Evolutionary conservation across 257 asterid species (phyloP), one percentile per base, ranked within the genome.

Genomic region (Hygrophila difformis): DNA sequence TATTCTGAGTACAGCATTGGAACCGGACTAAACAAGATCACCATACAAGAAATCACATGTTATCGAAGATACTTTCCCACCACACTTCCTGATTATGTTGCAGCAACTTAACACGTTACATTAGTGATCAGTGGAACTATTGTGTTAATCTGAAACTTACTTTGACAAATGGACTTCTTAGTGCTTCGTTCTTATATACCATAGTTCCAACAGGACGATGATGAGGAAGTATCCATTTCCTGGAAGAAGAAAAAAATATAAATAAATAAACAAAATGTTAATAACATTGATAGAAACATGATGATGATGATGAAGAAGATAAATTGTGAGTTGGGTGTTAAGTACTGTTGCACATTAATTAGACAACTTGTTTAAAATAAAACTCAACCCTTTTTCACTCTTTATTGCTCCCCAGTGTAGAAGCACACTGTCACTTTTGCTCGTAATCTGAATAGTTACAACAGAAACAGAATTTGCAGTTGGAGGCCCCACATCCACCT

Each of bases 351-450:
- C 26, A 54, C 53, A 53, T 20, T 18, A 18, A 41, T 15, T n/a
- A 45, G 49, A 34, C 57, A 47, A 44, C 58, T 45, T 7, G n/a
- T 10, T 39, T 61, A 39, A 19, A 48, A 33, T 47, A 19, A 11
- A 55, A 63, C 95, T 61, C 65, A n/a, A 82, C 99, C 68, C 80
- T 49, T 60, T 67, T 47, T 23, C 59, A 45, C 59, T 53, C 47
- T 66, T 72, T 59, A 78, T 39, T 31, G 84, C 97, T 41, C 99
- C 99, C 99, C 99, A 91, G 60, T 91, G 99, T 41, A 91, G 84
- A 61, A 74, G 37, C 18, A 91, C 60, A 71, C 71, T 45, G 62
- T 65, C 75, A 57, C 81, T 71, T 34, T 61, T 44, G 62, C 62
- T 67, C 51, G 85, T 52, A 38, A 73, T 75, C 65, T 64, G 71